Conservation (phyloP, 345 rosid genomes). For the Murraya paniculata region DNA sequence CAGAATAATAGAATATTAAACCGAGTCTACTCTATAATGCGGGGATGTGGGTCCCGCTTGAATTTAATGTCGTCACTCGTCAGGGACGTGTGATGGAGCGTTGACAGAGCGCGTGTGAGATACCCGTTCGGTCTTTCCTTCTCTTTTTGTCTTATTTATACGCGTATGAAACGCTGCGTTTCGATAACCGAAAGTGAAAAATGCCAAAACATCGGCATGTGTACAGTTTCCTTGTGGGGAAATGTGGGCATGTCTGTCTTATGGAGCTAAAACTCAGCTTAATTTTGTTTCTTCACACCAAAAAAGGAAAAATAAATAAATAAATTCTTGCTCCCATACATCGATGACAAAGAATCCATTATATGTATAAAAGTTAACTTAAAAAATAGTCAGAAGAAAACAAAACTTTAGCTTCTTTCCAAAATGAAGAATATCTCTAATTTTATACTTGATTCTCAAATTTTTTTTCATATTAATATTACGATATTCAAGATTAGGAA, state of each 20-base stretch:
- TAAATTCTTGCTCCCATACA: background rate
- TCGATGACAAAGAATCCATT: background rate
- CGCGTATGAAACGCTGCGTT: slow-evolving; percentile 1
- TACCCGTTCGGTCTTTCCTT: background rate
- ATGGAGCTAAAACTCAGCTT: background rate
- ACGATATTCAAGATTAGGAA: no score
- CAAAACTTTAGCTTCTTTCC: no score
- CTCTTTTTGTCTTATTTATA: background rate
- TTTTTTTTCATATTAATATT: no score
- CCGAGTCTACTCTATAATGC: background rate
- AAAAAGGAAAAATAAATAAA: background rate
- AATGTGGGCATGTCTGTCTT: no score
- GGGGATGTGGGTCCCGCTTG: background rate
- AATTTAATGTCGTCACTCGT: background rate
- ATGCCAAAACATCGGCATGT: background rate
- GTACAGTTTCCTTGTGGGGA: no score
- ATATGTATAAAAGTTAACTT: no score
- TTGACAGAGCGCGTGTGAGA: slow-evolving; percentile 4
- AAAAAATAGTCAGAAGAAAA: no score
- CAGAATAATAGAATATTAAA: background rate
- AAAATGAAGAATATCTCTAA: no score
- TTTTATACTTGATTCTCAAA: no score
- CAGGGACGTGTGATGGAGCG: background rate
- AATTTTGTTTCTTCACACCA: background rate
- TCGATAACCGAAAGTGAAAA: background rate